Conservation (phyloP, 1,284 basidiomycete genomes). For the Psilocybe mexicana region DNA sequence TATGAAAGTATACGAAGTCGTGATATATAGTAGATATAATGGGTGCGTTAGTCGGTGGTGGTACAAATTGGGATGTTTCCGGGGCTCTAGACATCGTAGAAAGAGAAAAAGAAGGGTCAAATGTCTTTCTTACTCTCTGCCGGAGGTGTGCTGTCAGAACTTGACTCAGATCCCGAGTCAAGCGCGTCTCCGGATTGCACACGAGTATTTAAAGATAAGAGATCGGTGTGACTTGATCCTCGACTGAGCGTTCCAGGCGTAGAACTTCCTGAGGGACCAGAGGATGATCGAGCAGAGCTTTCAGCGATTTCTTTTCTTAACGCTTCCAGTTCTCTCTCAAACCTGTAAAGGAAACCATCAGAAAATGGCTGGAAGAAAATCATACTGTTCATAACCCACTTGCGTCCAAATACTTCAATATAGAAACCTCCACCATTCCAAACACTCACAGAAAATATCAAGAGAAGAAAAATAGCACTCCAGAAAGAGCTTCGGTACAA, state of each 20-base stretch:
- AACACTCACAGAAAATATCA: slow-evolving; percentile 79
- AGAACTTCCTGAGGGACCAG: slow-evolving; percentile 32
- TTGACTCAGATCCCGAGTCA: slow-evolving; percentile 14
- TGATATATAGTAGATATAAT: background rate
- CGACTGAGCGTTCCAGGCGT: slow-evolving; percentile 46
- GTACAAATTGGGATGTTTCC: background rate
- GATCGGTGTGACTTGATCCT: slow-evolving; percentile 39
- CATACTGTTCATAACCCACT: slow-evolving; percentile 52
- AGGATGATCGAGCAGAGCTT: slow-evolving; percentile 42
- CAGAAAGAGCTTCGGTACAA: slow-evolving; percentile 77
- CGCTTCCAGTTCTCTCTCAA: slow-evolving; percentile 87
- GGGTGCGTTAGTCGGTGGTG: background rate
- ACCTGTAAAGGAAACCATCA: slow-evolving; percentile 46
- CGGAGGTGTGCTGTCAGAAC: slow-evolving; percentile 19
- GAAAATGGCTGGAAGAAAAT: slow-evolving; percentile 3
- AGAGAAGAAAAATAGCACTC: slow-evolving; percentile 75
- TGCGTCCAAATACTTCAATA: slow-evolving; percentile 93
- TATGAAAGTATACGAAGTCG: background rate
- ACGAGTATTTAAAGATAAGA: slow-evolving; percentile 33
- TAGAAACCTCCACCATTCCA: slow-evolving; percentile 89
- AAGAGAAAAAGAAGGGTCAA: slow-evolving; percentile 2
- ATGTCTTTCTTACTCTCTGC: slow-evolving; percentile 19
- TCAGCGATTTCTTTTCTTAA: slow-evolving; percentile 85
- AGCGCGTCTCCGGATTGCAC: slow-evolving; percentile 7
- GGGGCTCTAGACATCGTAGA: background rate